These are phyloP conservation scores for Penicillium thymicola DNA, from an alignment of 2,329 filamentous ascomycete genomes.

Conservation along the genomic window DNA sequence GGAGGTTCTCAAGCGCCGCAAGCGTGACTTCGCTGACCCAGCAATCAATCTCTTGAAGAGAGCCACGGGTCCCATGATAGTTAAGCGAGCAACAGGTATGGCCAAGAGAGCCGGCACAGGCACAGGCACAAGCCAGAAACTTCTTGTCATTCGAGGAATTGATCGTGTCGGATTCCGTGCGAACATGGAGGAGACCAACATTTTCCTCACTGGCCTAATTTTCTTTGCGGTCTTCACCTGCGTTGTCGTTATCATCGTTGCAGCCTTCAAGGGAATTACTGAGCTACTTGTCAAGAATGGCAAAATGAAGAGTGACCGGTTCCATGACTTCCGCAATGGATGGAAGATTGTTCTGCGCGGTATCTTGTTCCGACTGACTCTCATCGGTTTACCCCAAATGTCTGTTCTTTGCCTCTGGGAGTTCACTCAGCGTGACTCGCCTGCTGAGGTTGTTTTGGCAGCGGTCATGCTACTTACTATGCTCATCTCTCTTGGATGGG, in stretches of 20 bases:
- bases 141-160: constrained; percentile 69
- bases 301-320: constrained; percentile 80
- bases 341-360: constrained; percentile 93
- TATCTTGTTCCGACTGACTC: constrained; percentile 82
- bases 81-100: constrained; percentile 25
- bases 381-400: constrained; percentile 92
- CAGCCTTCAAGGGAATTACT: constrained; percentile 75
- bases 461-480: constrained; percentile 86
- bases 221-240: constrained; percentile 86
- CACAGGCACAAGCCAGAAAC: constrained; percentile 41
- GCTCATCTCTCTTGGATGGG: constrained; percentile 75
- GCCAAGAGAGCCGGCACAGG: constrained; percentile 54
- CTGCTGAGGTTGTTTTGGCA: constrained; percentile 80
- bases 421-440: constrained; percentile 78
- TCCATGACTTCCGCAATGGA: constrained; percentile 88
- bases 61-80: constrained; percentile 15
- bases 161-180: constrained; percentile 84
- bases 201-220: constrained; percentile 85
- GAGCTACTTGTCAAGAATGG: constrained; percentile 71
- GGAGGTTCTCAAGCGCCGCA: constrained; percentile 64
- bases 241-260: constrained; percentile 68
- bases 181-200: constrained; percentile 81
- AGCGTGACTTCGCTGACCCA: constrained; percentile 48
- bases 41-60: constrained; percentile 25
- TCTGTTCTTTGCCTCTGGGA: constrained; percentile 90